Conservation (phyloP, 2,329 filamentous ascomycete species). For the Diplodia corticola region DNA sequence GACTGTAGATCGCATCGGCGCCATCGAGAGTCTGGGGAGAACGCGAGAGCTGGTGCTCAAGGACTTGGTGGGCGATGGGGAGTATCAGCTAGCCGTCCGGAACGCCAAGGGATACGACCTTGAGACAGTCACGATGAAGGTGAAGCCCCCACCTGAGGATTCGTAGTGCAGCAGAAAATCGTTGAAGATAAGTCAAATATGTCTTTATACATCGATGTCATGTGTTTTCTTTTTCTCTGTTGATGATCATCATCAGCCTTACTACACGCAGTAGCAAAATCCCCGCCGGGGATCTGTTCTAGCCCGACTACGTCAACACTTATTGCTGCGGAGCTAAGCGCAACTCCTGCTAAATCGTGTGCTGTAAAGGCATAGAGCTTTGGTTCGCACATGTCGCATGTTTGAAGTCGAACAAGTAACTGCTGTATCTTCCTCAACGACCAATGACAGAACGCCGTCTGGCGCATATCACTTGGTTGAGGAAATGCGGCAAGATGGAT, state of each 20-base stretch:
- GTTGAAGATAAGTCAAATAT: too few species aligned
- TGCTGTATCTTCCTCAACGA: not conserved
- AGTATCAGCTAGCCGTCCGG: not conserved
- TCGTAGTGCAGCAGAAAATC: not conserved
- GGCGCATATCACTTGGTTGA: not conserved
- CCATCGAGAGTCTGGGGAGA: constrained; percentile 75
- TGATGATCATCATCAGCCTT: too few species aligned
- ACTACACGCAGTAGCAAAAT: too few species aligned
- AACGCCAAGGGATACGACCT: constrained; percentile 10
- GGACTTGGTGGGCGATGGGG: constrained; percentile 56
- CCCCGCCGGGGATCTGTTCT: too few species aligned
- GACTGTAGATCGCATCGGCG: constrained; percentile 74
- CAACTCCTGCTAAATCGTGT: not conserved
- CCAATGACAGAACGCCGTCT: not conserved
- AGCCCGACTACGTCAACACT: not conserved
- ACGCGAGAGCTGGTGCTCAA: constrained; percentile 86
- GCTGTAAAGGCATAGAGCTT: not conserved
- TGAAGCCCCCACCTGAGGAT: not conserved
- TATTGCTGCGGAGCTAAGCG: not conserved
- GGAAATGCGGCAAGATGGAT: not conserved
- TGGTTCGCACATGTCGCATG: not conserved
- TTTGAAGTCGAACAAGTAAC: not conserved
- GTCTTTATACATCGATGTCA: too few species aligned
- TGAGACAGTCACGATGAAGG: constrained; percentile 7
- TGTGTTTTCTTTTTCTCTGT: too few species aligned